Percentiles rank a stretch among this genome's conserved stretches.
phyloP scores from a whole-genome alignment of 257 asterid genomes.

The Petunia secreta region DNA sequence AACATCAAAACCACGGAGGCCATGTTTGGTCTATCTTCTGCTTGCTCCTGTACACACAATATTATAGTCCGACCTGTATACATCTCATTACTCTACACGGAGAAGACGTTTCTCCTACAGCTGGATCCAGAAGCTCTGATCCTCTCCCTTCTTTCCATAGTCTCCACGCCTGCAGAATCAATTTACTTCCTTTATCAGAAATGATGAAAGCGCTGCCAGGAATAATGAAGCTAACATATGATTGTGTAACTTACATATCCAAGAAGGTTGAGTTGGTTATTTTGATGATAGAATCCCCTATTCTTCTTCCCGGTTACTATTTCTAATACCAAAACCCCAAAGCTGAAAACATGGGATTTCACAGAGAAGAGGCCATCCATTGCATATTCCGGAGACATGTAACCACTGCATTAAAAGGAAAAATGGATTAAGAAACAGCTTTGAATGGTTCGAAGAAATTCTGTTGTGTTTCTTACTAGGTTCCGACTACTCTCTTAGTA shows the following conservation, averaged over 20 bases:
- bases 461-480: constrained; percentile 54
- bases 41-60: constrained; percentile 75
- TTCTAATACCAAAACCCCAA: constrained; percentile 77
- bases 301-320: constrained; percentile 67
- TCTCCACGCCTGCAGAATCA: constrained; percentile 63
- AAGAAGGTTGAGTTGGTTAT: constrained; percentile 67
- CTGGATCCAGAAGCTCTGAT: constrained; percentile 54
- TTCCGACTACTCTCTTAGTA: constrained; percentile 74
- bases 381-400: constrained; percentile 87
- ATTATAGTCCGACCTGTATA: constrained; percentile 60
- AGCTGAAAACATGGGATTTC: constrained; percentile 75
- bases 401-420: constrained; percentile 53
- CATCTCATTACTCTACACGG: constrained; percentile 62
- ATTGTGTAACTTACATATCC: constrained; percentile 56
- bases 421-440: background rate
- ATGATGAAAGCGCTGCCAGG: background rate
- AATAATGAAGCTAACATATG: background rate
- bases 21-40: constrained; percentile 75
- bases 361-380: constrained; percentile 82
- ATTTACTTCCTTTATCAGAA: background rate
- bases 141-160: constrained; percentile 60
- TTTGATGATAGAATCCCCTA: constrained; percentile 71
- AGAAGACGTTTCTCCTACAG: constrained; percentile 41
- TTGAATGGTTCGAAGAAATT: background rate
- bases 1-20: constrained; percentile 60